Evolutionary conservation across 2,329 filamentous ascomycete genomes (phyloP).

Genomic region (Beauveria medogensis): DNA sequence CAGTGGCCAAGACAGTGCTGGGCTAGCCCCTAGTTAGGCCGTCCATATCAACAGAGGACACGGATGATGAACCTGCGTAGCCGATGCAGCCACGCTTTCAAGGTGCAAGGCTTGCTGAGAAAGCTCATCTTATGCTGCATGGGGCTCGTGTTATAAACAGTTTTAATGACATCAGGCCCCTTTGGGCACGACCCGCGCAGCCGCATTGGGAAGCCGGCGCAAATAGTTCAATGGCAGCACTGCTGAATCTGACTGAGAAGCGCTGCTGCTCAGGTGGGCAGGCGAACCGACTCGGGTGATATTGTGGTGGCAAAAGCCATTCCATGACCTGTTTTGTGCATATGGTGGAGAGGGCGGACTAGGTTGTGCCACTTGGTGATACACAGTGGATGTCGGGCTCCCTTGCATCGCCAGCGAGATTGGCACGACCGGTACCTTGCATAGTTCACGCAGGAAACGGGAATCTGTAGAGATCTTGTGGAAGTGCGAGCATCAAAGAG

Average conservation of each 20-base stretch:
- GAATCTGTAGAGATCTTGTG: slow-evolving; percentile 1
- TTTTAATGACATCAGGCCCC: not conserved
- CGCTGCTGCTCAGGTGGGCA: not conserved
- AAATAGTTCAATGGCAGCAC: slow-evolving; percentile 4
- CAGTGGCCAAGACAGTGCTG: not conserved
- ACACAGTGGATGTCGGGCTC: not conserved
- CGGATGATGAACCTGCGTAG: not conserved
- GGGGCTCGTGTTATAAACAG: not conserved
- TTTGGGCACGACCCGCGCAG: not conserved
- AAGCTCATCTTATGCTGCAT: not conserved
- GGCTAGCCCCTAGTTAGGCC: not conserved
- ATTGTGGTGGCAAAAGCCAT: slow-evolving; percentile 1
- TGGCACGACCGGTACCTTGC: not conserved
- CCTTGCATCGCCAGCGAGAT: slow-evolving; percentile 9
- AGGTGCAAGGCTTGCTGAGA: not conserved
- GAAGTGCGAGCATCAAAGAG: not conserved
- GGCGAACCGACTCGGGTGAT: not conserved
- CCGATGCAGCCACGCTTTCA: not conserved
- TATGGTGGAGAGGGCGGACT: slow-evolving; percentile 3
- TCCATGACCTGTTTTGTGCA: not conserved
- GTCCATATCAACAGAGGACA: not conserved
- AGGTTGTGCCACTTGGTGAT: slow-evolving; percentile 6
- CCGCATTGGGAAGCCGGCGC: not conserved
- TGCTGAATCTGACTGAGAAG: not conserved
- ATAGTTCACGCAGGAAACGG: slow-evolving; percentile 6